Evolutionary conservation across 352 stramenopile genomes (phyloP).

Genomic region (Globisporangium nodosum): DNA sequence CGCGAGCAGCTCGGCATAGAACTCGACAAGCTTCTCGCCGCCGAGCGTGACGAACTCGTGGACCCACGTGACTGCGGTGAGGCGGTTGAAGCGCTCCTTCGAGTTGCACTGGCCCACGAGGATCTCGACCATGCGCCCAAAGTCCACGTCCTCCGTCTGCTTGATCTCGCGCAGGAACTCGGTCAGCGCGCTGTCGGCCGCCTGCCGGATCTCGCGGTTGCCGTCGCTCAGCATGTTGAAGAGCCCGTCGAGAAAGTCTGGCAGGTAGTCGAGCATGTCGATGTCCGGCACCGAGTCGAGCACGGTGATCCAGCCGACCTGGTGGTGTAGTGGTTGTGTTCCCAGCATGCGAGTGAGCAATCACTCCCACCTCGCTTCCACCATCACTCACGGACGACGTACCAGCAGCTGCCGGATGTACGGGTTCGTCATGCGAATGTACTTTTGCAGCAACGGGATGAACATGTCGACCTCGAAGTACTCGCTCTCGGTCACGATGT

Average conservation of each 20-base stretch:
- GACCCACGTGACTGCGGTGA: conserved; percentile 98
- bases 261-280: conserved; percentile 98
- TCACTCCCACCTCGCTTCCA: too few relatives aligned
- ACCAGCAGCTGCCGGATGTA: conserved; percentile 98
- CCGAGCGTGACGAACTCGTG: conserved; percentile 97
- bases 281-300: conserved; percentile 98
- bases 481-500: conserved; percentile 98
- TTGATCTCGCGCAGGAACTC: conserved; percentile 97
- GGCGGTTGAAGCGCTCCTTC: conserved; percentile 95
- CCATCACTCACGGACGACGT: neutral
- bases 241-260: conserved; percentile 97
- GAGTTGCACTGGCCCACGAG: conserved; percentile 96
- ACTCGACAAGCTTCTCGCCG: conserved; percentile 92
- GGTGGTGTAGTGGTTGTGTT: neutral
- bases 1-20: conserved; percentile 94
- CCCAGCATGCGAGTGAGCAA: too few relatives aligned
- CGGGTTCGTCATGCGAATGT: conserved; percentile 98
- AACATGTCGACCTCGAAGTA: conserved; percentile 99
- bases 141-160: conserved; percentile 94
- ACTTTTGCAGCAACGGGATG: conserved; percentile 98
- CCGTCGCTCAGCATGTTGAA: conserved; percentile 99
- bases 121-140: conserved; percentile 97
- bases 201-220: conserved; percentile 97
- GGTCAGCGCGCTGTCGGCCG: conserved; percentile 90
- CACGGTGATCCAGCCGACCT: conserved; percentile 97